Evolutionary conservation across 176 grass and related monocot species (phyloP).

Genomic region (Bromus sterilis): DNA sequence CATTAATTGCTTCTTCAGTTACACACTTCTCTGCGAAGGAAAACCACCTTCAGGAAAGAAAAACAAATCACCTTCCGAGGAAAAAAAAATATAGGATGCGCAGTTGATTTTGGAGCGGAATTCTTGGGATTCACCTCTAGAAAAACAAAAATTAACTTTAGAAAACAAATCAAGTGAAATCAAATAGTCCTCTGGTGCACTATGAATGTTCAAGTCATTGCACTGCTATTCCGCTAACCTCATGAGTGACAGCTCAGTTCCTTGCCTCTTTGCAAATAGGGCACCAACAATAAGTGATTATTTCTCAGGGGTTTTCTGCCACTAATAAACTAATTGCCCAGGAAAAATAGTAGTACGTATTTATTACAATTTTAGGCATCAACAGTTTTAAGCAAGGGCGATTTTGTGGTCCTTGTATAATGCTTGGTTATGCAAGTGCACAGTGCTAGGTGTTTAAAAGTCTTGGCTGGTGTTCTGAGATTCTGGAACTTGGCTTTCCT

Average conservation of each 20-base stretch:
- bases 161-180: not conserved
- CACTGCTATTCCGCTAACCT: not conserved
- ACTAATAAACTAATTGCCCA: not conserved
- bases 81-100: not conserved
- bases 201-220: not conserved
- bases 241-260: not conserved
- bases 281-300: not conserved
- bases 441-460: not conserved
- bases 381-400: not conserved
- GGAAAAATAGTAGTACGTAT: not conserved
- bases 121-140: not conserved
- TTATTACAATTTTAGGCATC: not conserved
- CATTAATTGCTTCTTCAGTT: not conserved
- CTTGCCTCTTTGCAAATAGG: not conserved
- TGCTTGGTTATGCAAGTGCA: not conserved
- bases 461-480: not conserved
- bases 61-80: not conserved
- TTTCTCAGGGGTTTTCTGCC: not conserved
- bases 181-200: not conserved
- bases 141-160: not conserved
- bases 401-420: not conserved
- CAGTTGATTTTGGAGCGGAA: not conserved
- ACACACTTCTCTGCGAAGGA: not conserved
- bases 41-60: not conserved
- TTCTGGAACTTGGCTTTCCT: not conserved